A percentile compares a stretch with the other conserved stretches of the same genome.
These are phyloP conservation scores for Rhazya stricta DNA, from an alignment of 257 asterid species.

Conservation along the genomic window DNA sequence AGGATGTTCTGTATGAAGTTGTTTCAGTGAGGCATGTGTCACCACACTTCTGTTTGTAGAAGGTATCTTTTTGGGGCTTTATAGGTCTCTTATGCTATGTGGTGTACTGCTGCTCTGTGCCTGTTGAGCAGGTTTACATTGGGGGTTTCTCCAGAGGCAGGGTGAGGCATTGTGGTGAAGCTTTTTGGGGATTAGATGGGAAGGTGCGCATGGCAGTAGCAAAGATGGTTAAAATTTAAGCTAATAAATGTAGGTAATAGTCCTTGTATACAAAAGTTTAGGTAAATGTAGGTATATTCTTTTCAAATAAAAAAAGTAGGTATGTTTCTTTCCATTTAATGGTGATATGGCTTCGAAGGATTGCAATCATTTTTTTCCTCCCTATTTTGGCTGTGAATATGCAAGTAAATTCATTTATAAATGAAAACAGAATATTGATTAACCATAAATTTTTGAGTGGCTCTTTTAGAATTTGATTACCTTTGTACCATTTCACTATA, in stretches of 20 bases:
- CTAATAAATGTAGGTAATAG: no score
- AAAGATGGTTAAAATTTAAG: neutral
- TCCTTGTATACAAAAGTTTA: no score
- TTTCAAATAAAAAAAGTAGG: neutral
- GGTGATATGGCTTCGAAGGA: neutral
- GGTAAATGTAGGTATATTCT: neutral
- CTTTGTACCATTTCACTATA: neutral
- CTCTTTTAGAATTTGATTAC: neutral
- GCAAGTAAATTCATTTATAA: neutral
- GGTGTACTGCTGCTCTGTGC: neutral
- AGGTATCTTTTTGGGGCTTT: neutral
- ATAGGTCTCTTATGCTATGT: neutral
- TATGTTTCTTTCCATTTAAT: neutral
- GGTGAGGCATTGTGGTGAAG: neutral
- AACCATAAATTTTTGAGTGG: neutral
- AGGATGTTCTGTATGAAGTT: no score
- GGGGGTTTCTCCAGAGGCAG: neutral
- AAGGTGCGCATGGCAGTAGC: neutral
- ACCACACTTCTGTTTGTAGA: neutral
- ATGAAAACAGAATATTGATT: neutral
- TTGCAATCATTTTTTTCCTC: neutral
- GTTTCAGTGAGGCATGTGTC: neutral
- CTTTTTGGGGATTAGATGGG: neutral
- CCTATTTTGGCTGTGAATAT: neutral
- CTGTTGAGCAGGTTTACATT: neutral